A percentile compares a stretch with the other conserved stretches of the same genome.
phyloP scores from a whole-genome alignment of 768 basidiomycete species.

The Boletus rufocinnamomeus region DNA sequence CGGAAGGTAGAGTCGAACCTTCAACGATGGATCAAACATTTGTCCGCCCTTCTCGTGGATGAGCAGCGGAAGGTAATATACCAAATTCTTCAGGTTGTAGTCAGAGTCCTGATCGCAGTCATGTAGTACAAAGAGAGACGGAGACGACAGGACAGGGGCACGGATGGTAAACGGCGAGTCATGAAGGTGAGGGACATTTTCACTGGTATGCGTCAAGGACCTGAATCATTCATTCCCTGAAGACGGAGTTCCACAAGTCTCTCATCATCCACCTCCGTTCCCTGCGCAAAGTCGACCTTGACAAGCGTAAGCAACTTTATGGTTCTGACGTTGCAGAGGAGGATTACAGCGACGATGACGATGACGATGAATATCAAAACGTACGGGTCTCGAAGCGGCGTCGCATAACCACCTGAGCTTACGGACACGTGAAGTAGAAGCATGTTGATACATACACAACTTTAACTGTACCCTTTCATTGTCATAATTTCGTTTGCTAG shows the following conservation, averaged over 20 bases:
- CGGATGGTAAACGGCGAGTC: conserved; percentile 51
- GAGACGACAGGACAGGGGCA: conserved; percentile 50
- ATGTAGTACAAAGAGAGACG: conserved; percentile 64
- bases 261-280: conserved; percentile 57
- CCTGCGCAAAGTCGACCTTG: conserved; percentile 60
- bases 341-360: conserved; percentile 33
- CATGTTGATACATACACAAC: conserved; percentile 27
- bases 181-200: conserved; percentile 50
- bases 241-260: conserved; percentile 74
- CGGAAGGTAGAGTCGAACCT: conserved; percentile 46
- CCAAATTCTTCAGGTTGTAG: background rate
- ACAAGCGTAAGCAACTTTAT: conserved; percentile 47
- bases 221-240: conserved; percentile 2
- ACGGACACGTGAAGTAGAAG: conserved; percentile 24
- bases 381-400: conserved; percentile 33
- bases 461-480: conserved; percentile 30
- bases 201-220: background rate
- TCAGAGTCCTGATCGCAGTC: conserved; percentile 5
- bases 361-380: conserved; percentile 38
- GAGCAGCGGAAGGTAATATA: conserved; percentile 69
- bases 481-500: conserved; percentile 32
- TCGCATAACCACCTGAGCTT: conserved; percentile 27
- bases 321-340: conserved; percentile 42
- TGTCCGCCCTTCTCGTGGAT: conserved; percentile 57
- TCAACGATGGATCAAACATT: conserved; percentile 70